Evolutionary conservation across 257 asterid genomes (phyloP), one percentile per base, ranked within the genome.

Genomic region (Solanum peruvianum): DNA sequence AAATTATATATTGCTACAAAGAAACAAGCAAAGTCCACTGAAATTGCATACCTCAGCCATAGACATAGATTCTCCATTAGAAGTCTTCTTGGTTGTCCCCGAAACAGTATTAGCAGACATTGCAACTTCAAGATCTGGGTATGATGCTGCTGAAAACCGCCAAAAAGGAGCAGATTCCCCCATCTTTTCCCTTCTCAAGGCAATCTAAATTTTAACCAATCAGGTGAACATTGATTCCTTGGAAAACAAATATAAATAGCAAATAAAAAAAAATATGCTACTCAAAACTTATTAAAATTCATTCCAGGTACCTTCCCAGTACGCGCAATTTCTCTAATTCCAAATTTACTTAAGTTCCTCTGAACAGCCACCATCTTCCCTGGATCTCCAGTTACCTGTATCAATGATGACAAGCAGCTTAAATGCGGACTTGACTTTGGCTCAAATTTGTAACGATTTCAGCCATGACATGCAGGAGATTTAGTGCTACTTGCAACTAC

Each of bases 161-260:
- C 99, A 97, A 92, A 97, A 97, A 25, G 99, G 99, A 75, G 99
- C 98, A 82, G 97, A 94, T 90, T 94, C 98, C 9, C 99, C 99
- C 98, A 97, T 91, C 92, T 93, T 97, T 91, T 97, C 99, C 89
- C 99, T 93, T 93, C 98, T 92, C 94, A 95, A 90, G 86, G 99
- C 99, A 91, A 97, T 97, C 99, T 97, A 91, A 56, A 56, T 35
- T 86, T 83, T 52, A 60, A 88, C 88, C 87, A 80, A 80, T 47
- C 67, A 49, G 33, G 85, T 80, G 42, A 41, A 29, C 44, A 49
- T 52, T 29, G 44, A 47, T 80, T 80, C 62, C 67, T 80, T 29
- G 6, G n/a, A 7, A 47, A 29, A 47, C 44, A 80, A 80, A 70
- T 39, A 87, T 71, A 73, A 77, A 75, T 47, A 87, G 47, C 29